Conservation (phyloP, 176 grass and related monocot genomes). For the Eragrostis curvula region DNA sequence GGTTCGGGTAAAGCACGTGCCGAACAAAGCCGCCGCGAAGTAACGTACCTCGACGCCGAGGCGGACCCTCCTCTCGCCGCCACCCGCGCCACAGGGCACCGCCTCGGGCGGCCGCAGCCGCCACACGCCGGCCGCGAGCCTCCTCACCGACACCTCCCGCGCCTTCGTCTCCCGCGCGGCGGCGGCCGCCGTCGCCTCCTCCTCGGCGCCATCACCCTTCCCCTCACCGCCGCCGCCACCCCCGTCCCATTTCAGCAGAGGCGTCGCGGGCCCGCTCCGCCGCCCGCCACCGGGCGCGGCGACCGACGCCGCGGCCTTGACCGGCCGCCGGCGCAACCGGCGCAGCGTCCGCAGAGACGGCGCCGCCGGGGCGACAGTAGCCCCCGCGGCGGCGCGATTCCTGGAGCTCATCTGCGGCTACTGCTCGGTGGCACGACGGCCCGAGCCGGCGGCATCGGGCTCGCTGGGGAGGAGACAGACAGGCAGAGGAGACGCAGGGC, state of each 20-base stretch:
- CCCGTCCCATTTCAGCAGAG: constrained; percentile 77
- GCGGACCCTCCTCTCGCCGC: constrained; percentile 44
- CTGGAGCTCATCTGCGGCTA: constrained; percentile 42
- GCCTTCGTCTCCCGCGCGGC: constrained; percentile 10
- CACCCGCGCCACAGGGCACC: constrained; percentile 13
- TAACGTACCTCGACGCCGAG: constrained; percentile 59
- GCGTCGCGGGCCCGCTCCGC: constrained; percentile 74
- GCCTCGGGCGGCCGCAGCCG: constrained; percentile 73
- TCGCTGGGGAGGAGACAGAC: not conserved
- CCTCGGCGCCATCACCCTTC: constrained; percentile 12
- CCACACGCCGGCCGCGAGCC: constrained; percentile 84
- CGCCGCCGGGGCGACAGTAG: not conserved
- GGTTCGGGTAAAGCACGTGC: not conserved
- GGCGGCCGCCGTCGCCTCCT: not conserved
- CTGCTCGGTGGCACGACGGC: not conserved
- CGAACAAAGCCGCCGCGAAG: not conserved
- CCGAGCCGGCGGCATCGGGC: constrained; percentile 32
- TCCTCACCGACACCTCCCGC: constrained; percentile 70
- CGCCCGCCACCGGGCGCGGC: constrained; percentile 30
- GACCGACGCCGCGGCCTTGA: constrained; percentile 23
- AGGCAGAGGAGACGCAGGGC: not conserved
- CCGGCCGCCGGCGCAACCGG: constrained; percentile 28
- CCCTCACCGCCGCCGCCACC: not conserved
- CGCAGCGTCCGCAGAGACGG: constrained; percentile 36
- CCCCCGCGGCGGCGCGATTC: constrained; percentile 33